Conservation (phyloP, 768 basidiomycete genomes). For the Cystofilobasidium bisporidii region DNA sequence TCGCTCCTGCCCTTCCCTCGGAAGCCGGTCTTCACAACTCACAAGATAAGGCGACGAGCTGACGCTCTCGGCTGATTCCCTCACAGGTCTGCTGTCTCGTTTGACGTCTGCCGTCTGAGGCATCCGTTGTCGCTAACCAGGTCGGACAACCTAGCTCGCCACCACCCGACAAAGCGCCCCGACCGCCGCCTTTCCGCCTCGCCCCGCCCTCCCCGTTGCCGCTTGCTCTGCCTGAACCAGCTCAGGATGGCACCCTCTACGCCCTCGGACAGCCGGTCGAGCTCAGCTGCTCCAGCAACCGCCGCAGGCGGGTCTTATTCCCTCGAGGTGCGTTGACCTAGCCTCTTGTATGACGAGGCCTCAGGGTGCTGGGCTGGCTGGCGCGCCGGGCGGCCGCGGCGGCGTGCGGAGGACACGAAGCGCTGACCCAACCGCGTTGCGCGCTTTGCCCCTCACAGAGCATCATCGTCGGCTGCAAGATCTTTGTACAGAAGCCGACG, state of each 20-base stretch:
- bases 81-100: too few relatives aligned
- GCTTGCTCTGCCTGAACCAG: too few relatives aligned
- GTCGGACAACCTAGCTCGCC: too few relatives aligned
- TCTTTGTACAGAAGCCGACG: constrained; percentile 75
- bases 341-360: too few relatives aligned
- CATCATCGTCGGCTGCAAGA: constrained; percentile 86
- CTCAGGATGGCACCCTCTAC: constrained; percentile 35
- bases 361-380: too few relatives aligned
- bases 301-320: constrained; percentile 36
- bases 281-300: constrained; percentile 30
- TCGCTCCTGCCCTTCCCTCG: too few relatives aligned
- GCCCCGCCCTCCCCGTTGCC: neutral
- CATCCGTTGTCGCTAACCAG: too few relatives aligned
- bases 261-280: constrained; percentile 29
- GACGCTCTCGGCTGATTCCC: too few relatives aligned
- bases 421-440: constrained; percentile 6
- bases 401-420: neutral
- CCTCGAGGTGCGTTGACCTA: constrained; percentile 33
- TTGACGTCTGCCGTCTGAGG: too few relatives aligned
- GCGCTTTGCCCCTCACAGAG: constrained; percentile 46
- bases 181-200: neutral
- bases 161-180: too few relatives aligned
- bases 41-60: too few relatives aligned
- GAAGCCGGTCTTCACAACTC: too few relatives aligned
- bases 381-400: neutral